Evolutionary conservation across 805 yeast species (phyloP), one percentile per base, ranked within the genome.

Genomic region (Cyberlindnera maclurae): DNA sequence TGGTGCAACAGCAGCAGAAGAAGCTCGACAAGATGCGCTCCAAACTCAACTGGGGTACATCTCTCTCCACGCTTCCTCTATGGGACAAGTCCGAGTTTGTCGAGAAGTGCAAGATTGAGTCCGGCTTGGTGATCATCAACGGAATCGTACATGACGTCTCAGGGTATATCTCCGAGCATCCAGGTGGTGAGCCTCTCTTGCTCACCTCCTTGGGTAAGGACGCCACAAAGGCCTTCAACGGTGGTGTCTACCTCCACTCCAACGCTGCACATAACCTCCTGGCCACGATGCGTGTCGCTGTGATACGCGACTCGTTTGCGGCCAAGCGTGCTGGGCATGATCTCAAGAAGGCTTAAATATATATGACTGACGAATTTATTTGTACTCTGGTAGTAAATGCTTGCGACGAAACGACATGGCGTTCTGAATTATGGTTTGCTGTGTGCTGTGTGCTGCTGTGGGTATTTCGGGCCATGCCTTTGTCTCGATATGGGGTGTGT

Each of bases 201-300:
- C 70, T 74, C 50, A 78, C 88, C 26, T 78, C 89, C 2, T 63
- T 73, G 44, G 89, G 90, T 52, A 83, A 82, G 59, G 93, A 84
- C 59, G 90, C 90, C 20, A 80, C 90, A 12, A 74, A 73, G 57
- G 93, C 89, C 1, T 84, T 84, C 69, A 80, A 81, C 57, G 94
- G 94, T 57, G 89, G 86, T 57, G 93, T 84, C 24, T 84, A 84
- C 55, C 77, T 83, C 11, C 94, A 84, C 57, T 80, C 90, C 8
- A 84, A 83, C 52, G 93, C 94, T 44, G 94, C 93, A 16, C 88
- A 82, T 60, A 84, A 84, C 60, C 64, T 83, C 55, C 71, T 84
- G 60, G 87, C 90, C 15, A 77, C 82, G 12, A 75, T 82, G 84
- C 78, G 94, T 70, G 78, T 84, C 13, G 93, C 90, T 18, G 82